phyloP scores from a whole-genome alignment of 2,329 filamentous ascomycete genomes.

The Trichophyton equinum region DNA sequence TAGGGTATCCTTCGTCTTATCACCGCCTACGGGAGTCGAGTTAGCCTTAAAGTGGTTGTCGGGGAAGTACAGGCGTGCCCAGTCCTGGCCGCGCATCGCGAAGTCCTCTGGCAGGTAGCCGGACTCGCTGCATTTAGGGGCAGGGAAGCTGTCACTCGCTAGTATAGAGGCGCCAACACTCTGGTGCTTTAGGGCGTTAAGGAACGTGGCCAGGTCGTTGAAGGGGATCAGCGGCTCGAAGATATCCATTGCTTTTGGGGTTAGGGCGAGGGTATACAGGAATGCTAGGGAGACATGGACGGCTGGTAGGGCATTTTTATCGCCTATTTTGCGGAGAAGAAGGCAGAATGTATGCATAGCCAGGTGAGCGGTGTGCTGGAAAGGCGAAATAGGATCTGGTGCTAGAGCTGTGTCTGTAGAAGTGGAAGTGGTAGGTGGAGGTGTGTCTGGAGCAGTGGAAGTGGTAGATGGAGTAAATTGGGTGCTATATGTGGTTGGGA shows the following conservation, averaged over 20 bases:
- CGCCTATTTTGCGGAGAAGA: slow-evolving; percentile 36
- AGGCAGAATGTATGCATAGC: slow-evolving; percentile 32
- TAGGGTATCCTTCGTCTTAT: slow-evolving; percentile 32
- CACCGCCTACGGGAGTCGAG: no score
- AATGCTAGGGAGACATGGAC: slow-evolving; percentile 45
- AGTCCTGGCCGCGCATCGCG: slow-evolving; percentile 43
- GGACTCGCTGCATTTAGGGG: slow-evolving; percentile 22
- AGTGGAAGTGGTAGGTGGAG: no score
- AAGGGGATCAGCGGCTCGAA: slow-evolving; percentile 39
- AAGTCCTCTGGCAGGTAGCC: slow-evolving; percentile 47
- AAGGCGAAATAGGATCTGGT: neutral
- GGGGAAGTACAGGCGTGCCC: slow-evolving; percentile 39
- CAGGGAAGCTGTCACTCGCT: slow-evolving; percentile 32
- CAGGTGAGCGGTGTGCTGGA: slow-evolving; percentile 28
- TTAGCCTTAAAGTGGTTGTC: slow-evolving; percentile 43
- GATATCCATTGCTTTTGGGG: slow-evolving; percentile 26
- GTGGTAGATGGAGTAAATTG: no score
- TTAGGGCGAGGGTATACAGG: slow-evolving; percentile 32
- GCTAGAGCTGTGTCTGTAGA: no score
- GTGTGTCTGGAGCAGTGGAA: no score
- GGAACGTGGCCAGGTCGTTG: slow-evolving; percentile 36
- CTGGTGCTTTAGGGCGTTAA: slow-evolving; percentile 41
- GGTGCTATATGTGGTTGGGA: no score
- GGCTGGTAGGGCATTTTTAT: slow-evolving; percentile 42
- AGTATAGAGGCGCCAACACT: slow-evolving; percentile 25